Conservation (phyloP, 2,329 filamentous ascomycete genomes). For the Cladophialophora immunda region DNA sequence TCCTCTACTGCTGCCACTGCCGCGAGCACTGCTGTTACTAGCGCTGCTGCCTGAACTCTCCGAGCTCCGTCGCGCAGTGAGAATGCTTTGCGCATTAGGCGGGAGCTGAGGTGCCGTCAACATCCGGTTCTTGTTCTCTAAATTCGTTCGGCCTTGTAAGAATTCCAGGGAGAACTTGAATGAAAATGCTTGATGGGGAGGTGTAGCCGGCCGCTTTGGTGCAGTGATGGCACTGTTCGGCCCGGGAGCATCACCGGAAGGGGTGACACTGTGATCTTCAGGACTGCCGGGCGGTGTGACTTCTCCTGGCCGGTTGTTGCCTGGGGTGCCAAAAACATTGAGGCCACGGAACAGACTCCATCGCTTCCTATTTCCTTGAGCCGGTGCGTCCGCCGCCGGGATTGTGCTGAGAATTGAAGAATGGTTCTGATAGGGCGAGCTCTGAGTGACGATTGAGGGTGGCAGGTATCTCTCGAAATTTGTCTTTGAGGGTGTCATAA, state of each 20-base stretch:
- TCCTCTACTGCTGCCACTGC: conserved; percentile 17
- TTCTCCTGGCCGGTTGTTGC: conserved; percentile 55
- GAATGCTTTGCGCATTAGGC: conserved; percentile 61
- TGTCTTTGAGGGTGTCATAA: conserved; percentile 64
- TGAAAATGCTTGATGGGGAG: conserved; percentile 62
- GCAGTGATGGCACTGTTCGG: conserved; percentile 43
- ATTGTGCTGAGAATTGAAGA: conserved; percentile 47
- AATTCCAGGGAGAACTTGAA: conserved; percentile 76
- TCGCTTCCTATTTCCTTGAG: conserved; percentile 50
- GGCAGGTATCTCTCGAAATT: conserved; percentile 70
- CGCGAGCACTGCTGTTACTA: conserved; percentile 12
- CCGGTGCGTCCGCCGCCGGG: conserved; percentile 39
- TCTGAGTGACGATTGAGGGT: conserved; percentile 44
- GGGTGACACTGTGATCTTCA: conserved; percentile 39
- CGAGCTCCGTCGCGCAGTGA: conserved; percentile 45
- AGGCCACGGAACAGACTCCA: conserved; percentile 63
- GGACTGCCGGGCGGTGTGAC: conserved; percentile 50
- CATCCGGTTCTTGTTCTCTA: conserved; percentile 60
- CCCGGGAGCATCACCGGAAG: conserved; percentile 18
- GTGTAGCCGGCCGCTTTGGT: conserved; percentile 48
- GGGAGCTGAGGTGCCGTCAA: conserved; percentile 66
- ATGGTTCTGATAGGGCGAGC: conserved; percentile 47
- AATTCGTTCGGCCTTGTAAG: conserved; percentile 61
- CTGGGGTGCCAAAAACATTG: conserved; percentile 53
- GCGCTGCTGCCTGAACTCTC: conserved; percentile 22